These are phyloP conservation scores for Hordeum pubiflorum DNA, from an alignment of 202 grass and related monocot species.

Conservation along the genomic window DNA sequence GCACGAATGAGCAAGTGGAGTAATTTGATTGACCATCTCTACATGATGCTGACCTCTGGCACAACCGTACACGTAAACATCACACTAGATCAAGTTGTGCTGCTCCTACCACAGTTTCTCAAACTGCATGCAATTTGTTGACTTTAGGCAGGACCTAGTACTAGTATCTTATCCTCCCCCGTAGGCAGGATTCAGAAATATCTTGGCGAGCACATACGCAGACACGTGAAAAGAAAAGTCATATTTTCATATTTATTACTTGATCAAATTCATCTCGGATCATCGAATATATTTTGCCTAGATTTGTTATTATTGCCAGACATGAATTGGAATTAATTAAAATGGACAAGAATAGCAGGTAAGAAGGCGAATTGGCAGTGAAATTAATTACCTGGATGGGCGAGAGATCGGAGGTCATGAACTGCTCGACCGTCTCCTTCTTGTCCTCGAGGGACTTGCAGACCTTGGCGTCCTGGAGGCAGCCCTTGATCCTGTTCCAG, in stretches of 20 bases:
- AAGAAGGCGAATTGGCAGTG: too few relatives aligned
- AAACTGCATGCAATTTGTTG: not conserved
- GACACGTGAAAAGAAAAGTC: not conserved
- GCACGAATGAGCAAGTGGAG: not conserved
- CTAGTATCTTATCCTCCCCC: not conserved
- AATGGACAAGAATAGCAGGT: too few relatives aligned
- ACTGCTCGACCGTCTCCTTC: not conserved
- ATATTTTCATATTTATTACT: too few relatives aligned
- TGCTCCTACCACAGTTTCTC: too few relatives aligned
- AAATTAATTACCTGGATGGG: conserved; percentile 56
- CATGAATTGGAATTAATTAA: too few relatives aligned
- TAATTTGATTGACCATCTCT: not conserved
- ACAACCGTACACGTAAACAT: conserved; percentile 30
- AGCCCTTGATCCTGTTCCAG: conserved; percentile 67
- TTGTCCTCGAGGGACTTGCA: conserved; percentile 51
- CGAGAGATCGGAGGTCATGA: conserved; percentile 35
- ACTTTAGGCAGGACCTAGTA: not conserved
- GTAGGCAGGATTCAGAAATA: not conserved
- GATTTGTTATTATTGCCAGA: too few relatives aligned
- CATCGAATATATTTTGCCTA: not conserved
- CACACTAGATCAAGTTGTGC: not conserved
- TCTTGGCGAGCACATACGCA: not conserved
- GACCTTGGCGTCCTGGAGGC: conserved; percentile 59
- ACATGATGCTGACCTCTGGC: not conserved
- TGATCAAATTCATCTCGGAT: not conserved